Evolutionary conservation across 2,329 filamentous ascomycete genomes (phyloP), one percentile per base, ranked within the genome.

Genomic region (Incumbomyces lentus): DNA sequence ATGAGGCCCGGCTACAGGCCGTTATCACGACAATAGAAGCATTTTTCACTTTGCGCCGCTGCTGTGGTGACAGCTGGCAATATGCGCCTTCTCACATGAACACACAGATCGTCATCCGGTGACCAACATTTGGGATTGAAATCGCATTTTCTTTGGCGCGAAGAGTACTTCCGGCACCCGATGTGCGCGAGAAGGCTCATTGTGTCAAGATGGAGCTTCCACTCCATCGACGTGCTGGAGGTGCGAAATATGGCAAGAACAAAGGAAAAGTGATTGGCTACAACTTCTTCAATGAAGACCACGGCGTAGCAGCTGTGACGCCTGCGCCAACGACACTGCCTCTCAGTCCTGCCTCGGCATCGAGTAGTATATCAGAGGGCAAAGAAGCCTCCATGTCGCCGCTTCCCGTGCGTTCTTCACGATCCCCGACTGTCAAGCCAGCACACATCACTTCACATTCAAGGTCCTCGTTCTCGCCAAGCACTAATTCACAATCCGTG

Each of bases 231-330:
- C 41, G 31, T 26, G 12, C n/a, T 11, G 41, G 31, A 11, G 41
- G 31, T 18, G 32, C 41, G 8, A 44, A 44, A 19, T 44, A 44
- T 44, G 41, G 41, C 31, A 44, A 44, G 41, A 44, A 32, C 14
- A 29, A 7, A 16, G 16, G 33, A 13, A 44, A 36, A 19, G 41
- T 36, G 6, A 5, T 44, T 5, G 31, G 31, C 41, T 37, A 44
- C 41, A 37, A 44, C 31, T 37, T 44, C 33, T 44, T 44, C 41
- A 26, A 11, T 6, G 16, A n/a, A 11, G 31, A n/a, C 3, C 19
- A 2, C 14, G 22, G 22, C 6, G 18, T 2, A 35, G 10, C 32
- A 17, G 12, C 16, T 5, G 19, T n/a, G 29, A 17, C 18, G 7
- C 22, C 41, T 44, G 10, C 41, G 6, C 8, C 32, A 17, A 18